Evolutionary conservation across 139 green algal species (phyloP).

Genomic region (Chlamydomonas applanata): DNA sequence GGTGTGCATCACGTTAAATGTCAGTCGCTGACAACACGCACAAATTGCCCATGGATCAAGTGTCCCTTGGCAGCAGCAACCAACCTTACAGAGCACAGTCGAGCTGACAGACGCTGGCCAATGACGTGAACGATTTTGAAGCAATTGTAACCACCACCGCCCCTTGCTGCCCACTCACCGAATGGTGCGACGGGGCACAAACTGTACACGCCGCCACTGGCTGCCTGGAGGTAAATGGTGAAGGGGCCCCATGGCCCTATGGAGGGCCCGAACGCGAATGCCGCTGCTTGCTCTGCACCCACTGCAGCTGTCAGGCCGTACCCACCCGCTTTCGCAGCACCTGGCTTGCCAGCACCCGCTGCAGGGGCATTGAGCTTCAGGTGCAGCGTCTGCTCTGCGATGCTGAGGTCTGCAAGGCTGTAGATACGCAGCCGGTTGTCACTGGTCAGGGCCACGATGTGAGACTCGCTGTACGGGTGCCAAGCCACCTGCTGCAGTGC

Average conservation of each 20-base stretch:
- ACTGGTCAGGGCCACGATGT: slow-evolving; percentile 32
- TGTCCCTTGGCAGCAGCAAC: too few relatives aligned
- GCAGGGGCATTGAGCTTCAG: slow-evolving; percentile 2
- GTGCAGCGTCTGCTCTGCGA: slow-evolving; percentile 39
- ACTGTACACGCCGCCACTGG: slow-evolving; percentile 41
- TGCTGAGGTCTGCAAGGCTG: slow-evolving; percentile 18
- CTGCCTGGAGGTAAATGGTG: slow-evolving; percentile 38
- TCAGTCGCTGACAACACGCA: too few relatives aligned
- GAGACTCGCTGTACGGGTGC: slow-evolving; percentile 42
- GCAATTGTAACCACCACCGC: too few relatives aligned
- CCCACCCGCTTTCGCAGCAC: too few relatives aligned
- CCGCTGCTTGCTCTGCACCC: neutral
- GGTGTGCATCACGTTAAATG: too few relatives aligned
- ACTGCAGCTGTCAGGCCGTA: neutral
- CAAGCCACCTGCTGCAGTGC: slow-evolving; percentile 22
- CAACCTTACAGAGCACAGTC: too few relatives aligned
- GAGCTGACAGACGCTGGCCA: too few relatives aligned
- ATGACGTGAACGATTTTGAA: too few relatives aligned
- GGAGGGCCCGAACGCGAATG: slow-evolving; percentile 13
- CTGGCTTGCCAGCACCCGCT: too few relatives aligned
- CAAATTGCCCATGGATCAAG: too few relatives aligned
- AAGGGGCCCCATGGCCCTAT: slow-evolving; percentile 48
- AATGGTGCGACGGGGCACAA: slow-evolving; percentile 64
- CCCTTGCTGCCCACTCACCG: slow-evolving; percentile 15
- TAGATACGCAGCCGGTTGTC: slow-evolving; percentile 41